These are phyloP conservation scores for Sugiyamaella valdiviana DNA, from an alignment of 805 yeast species.

Conservation along the genomic window DNA sequence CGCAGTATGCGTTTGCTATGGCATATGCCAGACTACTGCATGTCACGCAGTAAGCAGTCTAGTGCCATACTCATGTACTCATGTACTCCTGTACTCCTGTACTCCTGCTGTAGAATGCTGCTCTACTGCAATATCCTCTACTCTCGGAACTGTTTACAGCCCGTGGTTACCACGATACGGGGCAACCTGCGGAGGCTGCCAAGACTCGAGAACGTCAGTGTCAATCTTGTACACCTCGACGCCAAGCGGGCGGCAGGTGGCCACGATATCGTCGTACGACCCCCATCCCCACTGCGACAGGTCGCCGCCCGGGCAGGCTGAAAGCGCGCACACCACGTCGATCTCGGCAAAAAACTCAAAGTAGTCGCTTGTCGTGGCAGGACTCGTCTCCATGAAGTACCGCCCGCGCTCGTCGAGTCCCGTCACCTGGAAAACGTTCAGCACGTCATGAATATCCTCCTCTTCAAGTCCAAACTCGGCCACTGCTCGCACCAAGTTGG, in stretches of 20 bases:
- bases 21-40: no score
- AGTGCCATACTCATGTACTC: no score
- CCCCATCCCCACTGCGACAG: conserved; percentile 69
- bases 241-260: conserved; percentile 57
- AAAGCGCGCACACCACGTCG: conserved; percentile 56
- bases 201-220: conserved; percentile 37
- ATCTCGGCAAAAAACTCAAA: conserved; percentile 64
- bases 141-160: not conserved
- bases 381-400: conserved; percentile 66
- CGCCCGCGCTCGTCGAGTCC: conserved; percentile 61
- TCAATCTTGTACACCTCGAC: conserved; percentile 55
- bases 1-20: no score
- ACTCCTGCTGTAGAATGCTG: not conserved
- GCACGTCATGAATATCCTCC: conserved; percentile 61
- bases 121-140: not conserved
- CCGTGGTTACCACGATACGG: conserved; percentile 58
- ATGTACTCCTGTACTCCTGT: not conserved
- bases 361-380: conserved; percentile 52
- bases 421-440: conserved; percentile 64
- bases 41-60: no score
- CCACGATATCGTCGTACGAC: conserved; percentile 47
- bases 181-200: conserved; percentile 45
- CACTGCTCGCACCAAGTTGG: conserved; percentile 55
- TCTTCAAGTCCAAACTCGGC: conserved; percentile 57
- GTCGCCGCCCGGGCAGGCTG: conserved; percentile 69